A percentile compares a stretch with the other conserved stretches of the same genome.
These are phyloP conservation scores for Decorospora gaudefroyi DNA, from an alignment of 2,329 filamentous ascomycete species.

Conservation along the genomic window DNA sequence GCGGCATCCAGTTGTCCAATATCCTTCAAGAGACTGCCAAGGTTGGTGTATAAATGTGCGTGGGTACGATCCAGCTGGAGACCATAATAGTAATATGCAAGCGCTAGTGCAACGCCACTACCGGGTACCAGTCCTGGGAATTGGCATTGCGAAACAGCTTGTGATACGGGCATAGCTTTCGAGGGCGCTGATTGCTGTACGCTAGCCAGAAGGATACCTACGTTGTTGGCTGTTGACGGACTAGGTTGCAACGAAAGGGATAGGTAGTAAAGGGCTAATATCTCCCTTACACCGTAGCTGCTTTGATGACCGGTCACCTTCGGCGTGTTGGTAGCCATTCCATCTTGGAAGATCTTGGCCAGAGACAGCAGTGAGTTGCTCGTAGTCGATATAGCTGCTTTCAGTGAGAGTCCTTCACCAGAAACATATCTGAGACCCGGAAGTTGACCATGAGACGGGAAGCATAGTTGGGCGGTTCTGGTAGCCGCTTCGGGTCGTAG, in stretches of 20 bases:
- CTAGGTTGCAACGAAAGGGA: slow-evolving; percentile 93
- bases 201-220: slow-evolving; percentile 93
- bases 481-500: slow-evolving; percentile 83
- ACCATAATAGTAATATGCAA: slow-evolving; percentile 95
- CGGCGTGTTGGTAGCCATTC: slow-evolving; percentile 75
- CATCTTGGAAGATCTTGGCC: slow-evolving; percentile 97
- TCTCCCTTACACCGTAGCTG: slow-evolving; percentile 82
- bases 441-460: slow-evolving; percentile 73
- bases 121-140: slow-evolving; percentile 83
- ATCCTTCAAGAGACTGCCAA: slow-evolving; percentile 93
- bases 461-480: slow-evolving; percentile 80
- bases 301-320: slow-evolving; percentile 61
- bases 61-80: slow-evolving; percentile 83
- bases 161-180: slow-evolving; percentile 50
- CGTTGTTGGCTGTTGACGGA: slow-evolving; percentile 96
- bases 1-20: slow-evolving; percentile 90
- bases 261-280: slow-evolving; percentile 91
- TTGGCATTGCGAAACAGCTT: slow-evolving; percentile 42
- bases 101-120: slow-evolving; percentile 82
- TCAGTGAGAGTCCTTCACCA: slow-evolving; percentile 70
- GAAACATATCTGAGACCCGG: slow-evolving; percentile 75
- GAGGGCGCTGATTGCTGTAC: slow-evolving; percentile 71
- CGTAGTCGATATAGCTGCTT: slow-evolving; percentile 85
- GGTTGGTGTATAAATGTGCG: slow-evolving; percentile 94
- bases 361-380: slow-evolving; percentile 94